Evolutionary conservation across 805 yeast genomes (phyloP).

Genomic region (Vanderwaltozyma tropicalis): DNA sequence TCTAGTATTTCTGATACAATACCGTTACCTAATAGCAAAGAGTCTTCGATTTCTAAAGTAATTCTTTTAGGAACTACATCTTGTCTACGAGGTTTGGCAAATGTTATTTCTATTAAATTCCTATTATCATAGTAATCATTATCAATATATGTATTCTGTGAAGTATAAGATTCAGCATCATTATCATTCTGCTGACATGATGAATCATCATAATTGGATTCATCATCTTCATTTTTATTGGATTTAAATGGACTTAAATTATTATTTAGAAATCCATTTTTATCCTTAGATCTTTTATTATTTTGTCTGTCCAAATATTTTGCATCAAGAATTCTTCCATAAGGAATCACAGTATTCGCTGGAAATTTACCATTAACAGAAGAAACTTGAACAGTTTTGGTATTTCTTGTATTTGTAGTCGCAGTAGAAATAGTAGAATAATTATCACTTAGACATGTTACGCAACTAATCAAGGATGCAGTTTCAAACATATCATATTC

Average conservation of each 20-base stretch:
- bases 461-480: slow-evolving; percentile 27
- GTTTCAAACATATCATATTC: slow-evolving; percentile 19
- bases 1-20: slow-evolving; percentile 18
- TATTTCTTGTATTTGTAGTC: too few relatives aligned
- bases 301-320: slow-evolving; percentile 10
- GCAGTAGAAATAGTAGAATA: slow-evolving; percentile 2
- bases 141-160: background rate
- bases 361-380: slow-evolving; percentile 25
- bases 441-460: slow-evolving; percentile 26
- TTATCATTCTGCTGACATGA: background rate
- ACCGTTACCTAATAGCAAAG: background rate
- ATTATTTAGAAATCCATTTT: too few relatives aligned
- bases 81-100: slow-evolving; percentile 29
- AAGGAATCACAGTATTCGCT: slow-evolving; percentile 28
- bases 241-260: too few relatives aligned
- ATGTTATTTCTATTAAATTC: slow-evolving; percentile 24
- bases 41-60: slow-evolving; percentile 21
- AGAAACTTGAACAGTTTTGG: slow-evolving; percentile 9
- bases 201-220: background rate
- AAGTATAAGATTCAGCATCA: background rate
- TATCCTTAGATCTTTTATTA: background rate
- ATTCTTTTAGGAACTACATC: slow-evolving; percentile 30
- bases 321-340: slow-evolving; percentile 24
- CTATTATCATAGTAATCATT: background rate
- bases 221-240: background rate